Evolutionary conservation across 495 filamentous ascomycete genomes (phyloP).

Genomic region (Xylaria cubensis): DNA sequence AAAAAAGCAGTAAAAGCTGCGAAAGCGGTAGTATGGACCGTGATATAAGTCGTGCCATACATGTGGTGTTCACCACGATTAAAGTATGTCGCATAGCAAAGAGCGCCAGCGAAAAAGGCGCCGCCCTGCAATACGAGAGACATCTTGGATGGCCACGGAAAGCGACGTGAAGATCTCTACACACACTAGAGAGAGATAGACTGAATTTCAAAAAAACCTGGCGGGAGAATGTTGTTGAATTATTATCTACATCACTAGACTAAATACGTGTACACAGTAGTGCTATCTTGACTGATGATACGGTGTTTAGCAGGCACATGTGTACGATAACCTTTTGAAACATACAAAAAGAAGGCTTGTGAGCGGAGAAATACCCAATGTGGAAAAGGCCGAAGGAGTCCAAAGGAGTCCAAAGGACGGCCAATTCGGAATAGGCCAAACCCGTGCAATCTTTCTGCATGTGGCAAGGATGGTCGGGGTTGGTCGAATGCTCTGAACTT

Average conservation of each 20-base stretch:
- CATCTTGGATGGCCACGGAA: background rate
- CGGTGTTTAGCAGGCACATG: background rate
- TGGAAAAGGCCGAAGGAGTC: background rate
- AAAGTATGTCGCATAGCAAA: constrained; percentile 4
- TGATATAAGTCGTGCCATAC: constrained; percentile 4
- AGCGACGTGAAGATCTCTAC: background rate
- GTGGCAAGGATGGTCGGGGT: too few species aligned
- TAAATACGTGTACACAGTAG: background rate
- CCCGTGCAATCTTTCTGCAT: background rate
- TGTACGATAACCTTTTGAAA: background rate
- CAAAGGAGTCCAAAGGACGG: background rate
- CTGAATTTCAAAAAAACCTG: background rate
- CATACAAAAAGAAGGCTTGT: background rate
- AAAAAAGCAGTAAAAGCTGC: background rate
- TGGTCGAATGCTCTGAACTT: too few species aligned
- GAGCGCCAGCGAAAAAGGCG: background rate
- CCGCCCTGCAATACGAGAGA: constrained; percentile 2
- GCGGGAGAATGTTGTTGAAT: background rate
- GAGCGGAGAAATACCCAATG: background rate
- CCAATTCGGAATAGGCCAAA: background rate
- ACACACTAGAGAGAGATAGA: background rate
- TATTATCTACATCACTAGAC: background rate
- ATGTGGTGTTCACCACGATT: background rate
- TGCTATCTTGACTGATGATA: background rate
- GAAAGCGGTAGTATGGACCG: background rate